Evolutionary conservation across 768 basidiomycete genomes (phyloP).

Genomic region (Suillus ampliporus): DNA sequence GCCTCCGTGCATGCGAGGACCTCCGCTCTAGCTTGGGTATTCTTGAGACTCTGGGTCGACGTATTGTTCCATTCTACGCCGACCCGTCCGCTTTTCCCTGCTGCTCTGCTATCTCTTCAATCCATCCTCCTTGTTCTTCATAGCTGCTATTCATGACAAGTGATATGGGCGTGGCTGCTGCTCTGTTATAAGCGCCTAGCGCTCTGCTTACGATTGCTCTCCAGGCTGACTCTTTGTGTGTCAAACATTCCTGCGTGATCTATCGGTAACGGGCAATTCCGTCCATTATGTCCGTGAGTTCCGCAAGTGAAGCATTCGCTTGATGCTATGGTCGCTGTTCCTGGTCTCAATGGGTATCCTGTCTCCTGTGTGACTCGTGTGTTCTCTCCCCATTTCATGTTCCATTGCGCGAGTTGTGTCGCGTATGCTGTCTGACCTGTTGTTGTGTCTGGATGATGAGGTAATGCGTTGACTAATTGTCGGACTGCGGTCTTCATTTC

Average conservation of each 20-base stretch:
- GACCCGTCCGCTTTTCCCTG: background rate
- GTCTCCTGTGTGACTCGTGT: background rate
- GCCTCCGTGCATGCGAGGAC: background rate
- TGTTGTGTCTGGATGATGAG: background rate
- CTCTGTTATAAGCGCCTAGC: background rate
- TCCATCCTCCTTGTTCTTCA: background rate
- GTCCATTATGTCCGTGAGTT: background rate
- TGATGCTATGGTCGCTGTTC: background rate
- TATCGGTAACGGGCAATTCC: background rate
- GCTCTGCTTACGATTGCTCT: background rate
- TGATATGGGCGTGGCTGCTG: background rate
- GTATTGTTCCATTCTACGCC: background rate
- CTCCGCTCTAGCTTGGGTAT: background rate
- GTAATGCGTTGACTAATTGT: fast-evolving
- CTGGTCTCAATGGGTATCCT: constrained; percentile 3
- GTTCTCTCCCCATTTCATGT: background rate
- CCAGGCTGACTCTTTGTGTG: background rate
- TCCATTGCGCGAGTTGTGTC: background rate
- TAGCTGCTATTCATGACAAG: background rate
- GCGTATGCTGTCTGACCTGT: background rate
- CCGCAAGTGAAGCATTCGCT: constrained; percentile 5
- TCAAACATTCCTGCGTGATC: background rate
- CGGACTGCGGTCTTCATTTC: fast-evolving
- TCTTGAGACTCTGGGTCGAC: background rate
- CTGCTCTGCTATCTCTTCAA: background rate